A percentile compares a stretch with the other conserved stretches of the same genome.
Conservation (phyloP, 352 stramenopile genomes). For the Pythium aquatile region DNA sequence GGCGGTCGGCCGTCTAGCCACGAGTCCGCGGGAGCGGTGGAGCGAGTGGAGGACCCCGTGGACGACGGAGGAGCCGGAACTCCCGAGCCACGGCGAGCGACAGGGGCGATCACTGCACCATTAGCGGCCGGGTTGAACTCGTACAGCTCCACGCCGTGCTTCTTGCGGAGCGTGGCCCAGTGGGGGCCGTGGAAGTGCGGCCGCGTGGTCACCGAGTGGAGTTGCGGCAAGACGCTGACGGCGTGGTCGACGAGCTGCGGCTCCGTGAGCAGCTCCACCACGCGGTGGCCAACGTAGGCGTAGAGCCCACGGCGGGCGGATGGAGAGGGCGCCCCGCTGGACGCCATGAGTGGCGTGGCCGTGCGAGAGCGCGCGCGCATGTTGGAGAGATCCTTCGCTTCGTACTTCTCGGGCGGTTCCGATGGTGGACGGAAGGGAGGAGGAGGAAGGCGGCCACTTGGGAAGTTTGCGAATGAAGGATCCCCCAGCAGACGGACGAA, state of each 20-base stretch:
- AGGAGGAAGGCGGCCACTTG: not conserved
- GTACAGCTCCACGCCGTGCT: slow-evolving; percentile 41
- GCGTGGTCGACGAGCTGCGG: slow-evolving; percentile 31
- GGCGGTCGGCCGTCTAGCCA: not conserved
- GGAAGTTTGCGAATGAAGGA: slow-evolving; percentile 1
- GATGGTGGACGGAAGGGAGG: not conserved
- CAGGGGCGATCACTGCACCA: not conserved
- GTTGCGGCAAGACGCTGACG: slow-evolving; percentile 29
- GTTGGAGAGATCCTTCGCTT: not conserved
- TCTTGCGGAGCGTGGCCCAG: slow-evolving; percentile 27
- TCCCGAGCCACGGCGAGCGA: not conserved
- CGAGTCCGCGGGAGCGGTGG: slow-evolving; percentile 10
- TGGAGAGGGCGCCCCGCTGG: not conserved
- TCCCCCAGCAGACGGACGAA: not conserved
- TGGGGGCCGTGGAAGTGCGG: slow-evolving; percentile 30
- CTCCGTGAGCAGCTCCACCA: slow-evolving; percentile 33
- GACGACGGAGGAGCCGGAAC: not conserved
- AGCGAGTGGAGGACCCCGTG: slow-evolving; percentile 8
- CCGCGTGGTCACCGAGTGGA: slow-evolving; percentile 24
- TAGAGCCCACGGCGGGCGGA: slow-evolving; percentile 16
- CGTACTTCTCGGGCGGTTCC: not conserved
- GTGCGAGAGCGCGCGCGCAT: slow-evolving; percentile 2
- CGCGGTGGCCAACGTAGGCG: slow-evolving; percentile 25
- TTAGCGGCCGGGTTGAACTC: slow-evolving; percentile 44
- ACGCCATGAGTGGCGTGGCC: slow-evolving; percentile 4